Evolutionary conservation across 2,329 filamentous ascomycete species (phyloP), one percentile per base, ranked within the genome.

Genomic region (Diaporthe citriasiana): DNA sequence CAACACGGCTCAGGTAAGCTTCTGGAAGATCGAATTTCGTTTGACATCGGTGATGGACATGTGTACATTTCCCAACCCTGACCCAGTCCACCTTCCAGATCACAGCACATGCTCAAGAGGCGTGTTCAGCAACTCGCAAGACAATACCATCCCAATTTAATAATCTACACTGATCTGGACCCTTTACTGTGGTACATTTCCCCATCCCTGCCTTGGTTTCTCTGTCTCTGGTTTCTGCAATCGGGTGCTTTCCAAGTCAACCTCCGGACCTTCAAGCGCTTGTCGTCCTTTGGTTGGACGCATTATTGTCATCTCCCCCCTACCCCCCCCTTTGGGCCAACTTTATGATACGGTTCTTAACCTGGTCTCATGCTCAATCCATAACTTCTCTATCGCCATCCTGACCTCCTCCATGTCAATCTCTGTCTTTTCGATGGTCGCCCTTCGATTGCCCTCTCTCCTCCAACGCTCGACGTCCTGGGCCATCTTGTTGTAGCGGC

Each of bases 381-480:
- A 79, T 81, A 92, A 85, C 66, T 83, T 84, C 56, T 83, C 74
- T 77, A 92, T 88, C 82, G 95, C 93, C 74, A 83, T 84, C 76
- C 87, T 80, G 76, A 97, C 89, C 73, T 92, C 89, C 59, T 84
- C 81, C 82, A 96, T 94, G 78, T 95, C 94, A 71, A 85, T 84
- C 77, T 92, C 87, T 74, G 95, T 90, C 77, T 90, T 89, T 81
- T 92, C 90, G 81, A 97, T 93, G 71, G 93, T 92, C 69, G 93
- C 93, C 76, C 87, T 87, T 70, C 93, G 91, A 83, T 93, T 93
- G 75, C 93, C 93, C 83, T 97, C 94, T 63, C 87, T 88, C 79
- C 88, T 87, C 95, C 95, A 98, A 75, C 95, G 92, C 77, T 88
- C 85, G 80, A 97, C 89, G 80, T 95, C 93, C 73, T 91, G 89